Evolutionary conservation across 148 eudicot species (phyloP), one percentile per base, ranked within the genome.

Genomic region (Nyssa sinensis): DNA sequence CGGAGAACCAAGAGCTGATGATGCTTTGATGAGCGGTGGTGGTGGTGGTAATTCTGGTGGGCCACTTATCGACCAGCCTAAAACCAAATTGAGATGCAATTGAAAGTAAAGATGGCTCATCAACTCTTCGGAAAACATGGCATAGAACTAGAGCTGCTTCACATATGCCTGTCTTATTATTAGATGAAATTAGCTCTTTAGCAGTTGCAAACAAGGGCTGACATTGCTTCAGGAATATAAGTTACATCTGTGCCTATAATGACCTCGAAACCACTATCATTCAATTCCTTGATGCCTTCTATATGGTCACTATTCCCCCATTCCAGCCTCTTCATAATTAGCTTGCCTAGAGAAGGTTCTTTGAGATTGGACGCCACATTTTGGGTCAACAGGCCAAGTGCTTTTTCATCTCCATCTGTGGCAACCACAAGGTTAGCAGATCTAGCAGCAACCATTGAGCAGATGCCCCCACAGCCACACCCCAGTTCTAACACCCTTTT

Each of bases 241-340:
- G 97, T 90, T 32, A 95, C 96, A 62, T 95, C 98, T 17, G 98
- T 95, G 55, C 98, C 98, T 25, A 95, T 73, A 60, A 95, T 92
- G 70, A 92, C 44, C 6, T 92, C 96, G 19, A 90, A 95, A 31
- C 98, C 94, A 55, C 21, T 23, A 21, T 66, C 70, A 55, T 84
- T 89, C 62, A 85, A 47, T 31, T 78, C 72, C 79, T 85, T 83
- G 72, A 92, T 80, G 4, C 66, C 78, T 27, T 79, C 87, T 60
- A 90, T 88, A 39, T 95, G 93, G 47, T 80, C 82, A 74, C 72
- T 73, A 16, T 90, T 81, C 17, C 97, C 98, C 98, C 98, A 95
- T 30, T 84, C 78, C 5, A 95, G 88, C 58, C 67, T 70, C 75
- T 80, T 78, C 35, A 82, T 71, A 11, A 68, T 64, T 44, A 95